A percentile compares a stretch with the other conserved stretches of the same genome.
These are phyloP conservation scores for Phytophthora sansomeana DNA, from an alignment of 352 stramenopile species.

Conservation along the genomic window DNA sequence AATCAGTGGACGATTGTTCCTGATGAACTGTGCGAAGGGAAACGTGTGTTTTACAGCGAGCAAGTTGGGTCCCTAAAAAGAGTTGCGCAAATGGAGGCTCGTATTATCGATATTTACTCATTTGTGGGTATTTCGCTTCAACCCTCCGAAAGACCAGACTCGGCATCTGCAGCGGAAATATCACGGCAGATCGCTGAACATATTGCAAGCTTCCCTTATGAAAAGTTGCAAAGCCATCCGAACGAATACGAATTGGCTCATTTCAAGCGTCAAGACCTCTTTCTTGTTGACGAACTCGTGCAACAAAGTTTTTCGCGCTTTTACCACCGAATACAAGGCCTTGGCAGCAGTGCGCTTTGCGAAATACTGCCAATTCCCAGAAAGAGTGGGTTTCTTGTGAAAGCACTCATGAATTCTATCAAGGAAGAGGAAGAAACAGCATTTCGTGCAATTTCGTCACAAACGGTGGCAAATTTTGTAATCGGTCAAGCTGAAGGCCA, in stretches of 20 bases:
- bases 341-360: constrained; percentile 69
- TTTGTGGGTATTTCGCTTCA: constrained; percentile 44
- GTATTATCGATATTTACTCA: constrained; percentile 60
- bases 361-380: constrained; percentile 58
- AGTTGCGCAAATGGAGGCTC: constrained; percentile 59
- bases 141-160: neutral
- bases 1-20: constrained; percentile 51
- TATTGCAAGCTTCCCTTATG: constrained; percentile 61
- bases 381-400: constrained; percentile 84
- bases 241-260: constrained; percentile 71
- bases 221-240: constrained; percentile 37
- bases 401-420: constrained; percentile 80
- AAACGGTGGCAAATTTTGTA: constrained; percentile 67
- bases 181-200: constrained; percentile 77
- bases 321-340: constrained; percentile 65
- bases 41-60: constrained; percentile 56
- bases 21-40: constrained; percentile 7
- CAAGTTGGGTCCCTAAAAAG: constrained; percentile 59
- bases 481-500: constrained; percentile 56
- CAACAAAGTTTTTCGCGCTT: constrained; percentile 60
- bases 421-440: constrained; percentile 64
- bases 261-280: constrained; percentile 85
- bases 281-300: constrained; percentile 76
- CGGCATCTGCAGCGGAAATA: constrained; percentile 43
- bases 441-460: constrained; percentile 57